Base-by-base conservation (phyloP, 805 yeast genomes). In the Saccharomyces eubayanus region DNA sequence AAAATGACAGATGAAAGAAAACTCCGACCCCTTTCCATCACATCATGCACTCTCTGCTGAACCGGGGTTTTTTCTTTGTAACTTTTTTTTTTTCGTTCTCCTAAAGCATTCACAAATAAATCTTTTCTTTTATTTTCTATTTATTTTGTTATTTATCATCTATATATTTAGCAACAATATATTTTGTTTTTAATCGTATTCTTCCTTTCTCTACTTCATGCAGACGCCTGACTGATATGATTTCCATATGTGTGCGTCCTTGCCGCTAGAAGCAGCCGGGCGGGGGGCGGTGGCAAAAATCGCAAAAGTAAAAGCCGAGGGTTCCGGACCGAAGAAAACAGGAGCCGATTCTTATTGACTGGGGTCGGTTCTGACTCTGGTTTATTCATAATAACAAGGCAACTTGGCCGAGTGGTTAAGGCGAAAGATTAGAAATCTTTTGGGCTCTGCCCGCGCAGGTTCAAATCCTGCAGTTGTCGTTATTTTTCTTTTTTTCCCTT, bases 381-480 rank as follows among this genome's bases (percentile, higher is more conserved):
- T n/a, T n/a, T n/a, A n/a, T n/a, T 28, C 30, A 4, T 28, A 6
- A 28, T 28, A 28, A 28, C 2, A 20, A 53, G 75, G 74, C 75
- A 71, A 67, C 72, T 71, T 77, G 81, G 79, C 81, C 81, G 81
- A 77, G 81, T 74, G 81, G 81, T 77, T 77, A 77, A 77, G 80
- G 81, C 79, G 80, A 77, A 76, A 77, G 81, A 77, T 75, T 74
- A 73, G 77, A 72, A 73, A 75, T 74, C 77, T 74, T 74, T 74
- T 74, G 77, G 78, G 77, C 72, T 67, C 70, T 73, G 70, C 77
- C 78, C 77, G 78, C 78, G 77, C 77, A 74, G 78, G 78, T 78
- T 79, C 83, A 81, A 79, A 69, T 79, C 83, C 83, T 79, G 83
- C 82, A 75, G 82, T 75, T 78, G 83, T 79, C 83, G 82, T 55